Base-by-base conservation (phyloP, 2,329 filamentous ascomycete genomes). In the Trichoderma citrinoviride region DNA sequence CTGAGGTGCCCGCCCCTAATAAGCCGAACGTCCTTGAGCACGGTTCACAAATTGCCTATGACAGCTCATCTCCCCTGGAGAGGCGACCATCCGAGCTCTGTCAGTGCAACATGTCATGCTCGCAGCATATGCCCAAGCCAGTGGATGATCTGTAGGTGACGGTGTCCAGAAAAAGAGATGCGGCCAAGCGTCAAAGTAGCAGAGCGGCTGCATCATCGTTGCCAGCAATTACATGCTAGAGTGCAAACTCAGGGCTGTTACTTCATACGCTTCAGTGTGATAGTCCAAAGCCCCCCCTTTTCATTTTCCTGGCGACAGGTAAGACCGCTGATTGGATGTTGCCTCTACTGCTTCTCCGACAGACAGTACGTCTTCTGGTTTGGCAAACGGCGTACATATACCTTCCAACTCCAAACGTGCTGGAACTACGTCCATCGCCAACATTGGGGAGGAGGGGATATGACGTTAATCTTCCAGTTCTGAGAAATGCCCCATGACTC, bases 31-130 rank as follows among this genome's bases (percentile, higher is more conserved):
- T 60, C 6, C 23, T 33, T 23, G 23, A 53, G 58, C 58, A 61
- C 58, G 58, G 47, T 53, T 61, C 58, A 19, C 47, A 44, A 44
- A 17, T n/a, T 7, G 58, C 47, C 58, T 33, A 7, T 57, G 46
- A 23, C 37, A 61, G 37, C 0, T 15, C 14, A 44, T 23, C n/a
- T 43, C 43, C 33, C 23, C 40, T 53, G 19, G 21, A 53, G 6
- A n/a, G 37, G 3, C 37, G 25, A 21, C 47, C 47, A 61, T 61
- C 25, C 33, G 37, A 41, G 37, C 25, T 53, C 19, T 23, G 25
- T 29, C 37, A 21, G 47, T 33, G 7, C 25, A 25, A 37, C 33
- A 14, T 15, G 23, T 23, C 25, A 27, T 44, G 25, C 40, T 52
- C 23, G 47, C n/a, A 43, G 4, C 21, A 52, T 47, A 33, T 61